Percentiles rank a stretch among this genome's conserved stretches.
These are phyloP conservation scores for Escovopsis weberi DNA, from an alignment of 2,329 filamentous ascomycete species.

Conservation along the genomic window DNA sequence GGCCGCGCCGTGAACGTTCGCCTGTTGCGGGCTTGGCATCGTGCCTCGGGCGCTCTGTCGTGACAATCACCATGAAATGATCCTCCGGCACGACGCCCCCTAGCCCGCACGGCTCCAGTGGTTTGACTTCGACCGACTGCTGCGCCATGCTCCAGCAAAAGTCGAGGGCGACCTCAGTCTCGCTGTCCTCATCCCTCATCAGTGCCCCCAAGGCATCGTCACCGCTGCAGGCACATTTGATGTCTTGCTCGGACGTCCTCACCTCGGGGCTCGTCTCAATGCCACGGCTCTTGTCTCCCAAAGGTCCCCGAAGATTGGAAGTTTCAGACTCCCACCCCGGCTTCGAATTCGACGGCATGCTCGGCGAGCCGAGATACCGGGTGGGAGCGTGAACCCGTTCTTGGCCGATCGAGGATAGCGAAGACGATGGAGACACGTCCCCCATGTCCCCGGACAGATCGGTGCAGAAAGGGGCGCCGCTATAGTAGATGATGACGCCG, in stretches of 20 bases:
- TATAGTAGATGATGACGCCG: constrained; percentile 75
- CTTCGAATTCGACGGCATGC: constrained; percentile 18
- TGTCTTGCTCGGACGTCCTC: constrained; percentile 19
- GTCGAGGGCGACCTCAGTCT: constrained; percentile 27
- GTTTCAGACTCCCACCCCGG: constrained; percentile 31
- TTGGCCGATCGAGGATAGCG: constrained; percentile 31
- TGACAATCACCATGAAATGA: constrained; percentile 44
- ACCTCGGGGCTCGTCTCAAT: constrained; percentile 17
- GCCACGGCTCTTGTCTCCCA: constrained; percentile 9
- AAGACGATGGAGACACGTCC: constrained; percentile 31
- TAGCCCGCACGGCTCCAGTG: constrained; percentile 42
- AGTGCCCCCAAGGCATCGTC: too few species aligned
- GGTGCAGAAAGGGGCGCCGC: constrained; percentile 63
- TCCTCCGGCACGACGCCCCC: constrained; percentile 48
- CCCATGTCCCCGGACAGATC: constrained; percentile 58
- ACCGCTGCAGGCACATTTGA: too few species aligned
- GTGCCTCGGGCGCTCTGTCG: constrained; percentile 29
- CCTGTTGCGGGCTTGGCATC: constrained; percentile 5
- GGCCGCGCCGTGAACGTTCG: constrained; percentile 1
- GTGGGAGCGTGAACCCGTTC: constrained; percentile 12
- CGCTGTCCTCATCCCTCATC: constrained; percentile 13
- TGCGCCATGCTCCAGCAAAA: constrained; percentile 31
- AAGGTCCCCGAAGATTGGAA: constrained; percentile 30
- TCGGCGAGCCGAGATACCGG: constrained; percentile 11
- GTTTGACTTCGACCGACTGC: constrained; percentile 23